Percentiles rank a stretch among this genome's conserved stretches.
phyloP scores from a whole-genome alignment of 306 rosid species.

The Gastrolobium villosum region DNA sequence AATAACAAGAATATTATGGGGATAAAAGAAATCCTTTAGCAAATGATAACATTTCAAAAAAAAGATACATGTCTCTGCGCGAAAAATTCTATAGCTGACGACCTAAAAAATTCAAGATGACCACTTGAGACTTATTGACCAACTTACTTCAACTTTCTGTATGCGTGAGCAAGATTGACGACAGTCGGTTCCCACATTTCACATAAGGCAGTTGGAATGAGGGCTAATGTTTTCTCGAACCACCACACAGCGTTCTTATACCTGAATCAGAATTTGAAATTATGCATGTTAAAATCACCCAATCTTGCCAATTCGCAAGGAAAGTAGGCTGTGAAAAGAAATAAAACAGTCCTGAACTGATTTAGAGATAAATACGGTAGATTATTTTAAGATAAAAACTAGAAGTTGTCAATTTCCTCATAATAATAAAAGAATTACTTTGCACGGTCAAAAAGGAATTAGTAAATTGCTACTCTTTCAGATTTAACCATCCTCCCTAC shows the following conservation, averaged over 20 bases:
- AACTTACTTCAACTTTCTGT: conserved; percentile 89
- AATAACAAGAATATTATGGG: conserved; percentile 13
- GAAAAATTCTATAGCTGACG: conserved; percentile 8
- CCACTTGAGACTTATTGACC: conserved; percentile 31
- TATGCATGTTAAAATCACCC: conserved; percentile 40
- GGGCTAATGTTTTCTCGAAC: conserved; percentile 92
- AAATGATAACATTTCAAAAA: conserved; percentile 23
- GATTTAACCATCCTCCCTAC: not conserved
- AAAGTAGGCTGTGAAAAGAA: conserved; percentile 18
- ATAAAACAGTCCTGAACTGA: not conserved
- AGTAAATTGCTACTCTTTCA: not conserved
- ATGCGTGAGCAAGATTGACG: conserved; percentile 93
- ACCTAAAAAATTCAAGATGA: conserved; percentile 21
- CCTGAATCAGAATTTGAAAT: conserved; percentile 64
- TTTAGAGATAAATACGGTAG: conserved; percentile 5
- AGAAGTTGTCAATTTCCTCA: conserved; percentile 1
- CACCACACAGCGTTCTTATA: conserved; percentile 82
- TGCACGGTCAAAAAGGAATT: not conserved
- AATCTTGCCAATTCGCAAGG: conserved; percentile 25
- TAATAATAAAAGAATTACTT: not conserved
- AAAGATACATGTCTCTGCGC: not conserved
- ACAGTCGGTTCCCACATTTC: conserved; percentile 98
- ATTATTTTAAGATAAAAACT: conserved; percentile 9
- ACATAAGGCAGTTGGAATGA: conserved; percentile 77
- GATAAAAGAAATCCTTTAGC: conserved; percentile 20